Evolutionary conservation across 176 grass and related monocot genomes (phyloP).

Genomic region (Oryza brachyantha): DNA sequence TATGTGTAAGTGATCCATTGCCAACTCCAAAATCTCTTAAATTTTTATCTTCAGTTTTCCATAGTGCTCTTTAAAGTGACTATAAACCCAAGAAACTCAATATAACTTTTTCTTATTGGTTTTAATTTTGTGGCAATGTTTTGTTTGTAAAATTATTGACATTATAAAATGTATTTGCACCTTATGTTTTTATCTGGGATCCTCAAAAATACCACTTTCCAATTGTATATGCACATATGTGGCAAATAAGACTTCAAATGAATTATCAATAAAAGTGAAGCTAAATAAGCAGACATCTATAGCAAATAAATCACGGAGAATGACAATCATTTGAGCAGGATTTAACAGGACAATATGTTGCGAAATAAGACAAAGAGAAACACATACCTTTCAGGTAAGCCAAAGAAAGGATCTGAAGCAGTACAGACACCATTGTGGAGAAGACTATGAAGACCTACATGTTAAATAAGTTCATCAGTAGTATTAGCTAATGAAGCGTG

Average conservation of each 20-base stretch:
- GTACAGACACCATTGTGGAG: slow-evolving; percentile 48
- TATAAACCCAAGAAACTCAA: background rate
- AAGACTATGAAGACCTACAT: slow-evolving; percentile 80
- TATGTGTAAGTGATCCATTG: background rate
- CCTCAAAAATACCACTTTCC: background rate
- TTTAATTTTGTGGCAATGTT: background rate
- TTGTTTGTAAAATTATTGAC: background rate
- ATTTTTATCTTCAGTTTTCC: background rate
- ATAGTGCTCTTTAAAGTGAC: background rate
- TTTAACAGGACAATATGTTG: background rate
- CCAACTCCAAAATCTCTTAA: background rate
- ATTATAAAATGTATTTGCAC: background rate
- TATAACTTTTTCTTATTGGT: background rate
- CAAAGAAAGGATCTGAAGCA: slow-evolving; percentile 80
- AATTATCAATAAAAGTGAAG: background rate
- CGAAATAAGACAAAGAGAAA: background rate
- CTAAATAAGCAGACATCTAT: slow-evolving; percentile 2
- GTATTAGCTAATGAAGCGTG: slow-evolving; percentile 10
- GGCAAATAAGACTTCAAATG: background rate
- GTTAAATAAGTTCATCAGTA: slow-evolving; percentile 32
- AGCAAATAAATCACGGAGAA: slow-evolving; percentile 13
- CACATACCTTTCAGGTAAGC: slow-evolving; percentile 72
- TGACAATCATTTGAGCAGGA: background rate
- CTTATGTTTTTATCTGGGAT: background rate
- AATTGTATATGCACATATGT: background rate